phyloP scores from a whole-genome alignment of 768 basidiomycete genomes.

The Filobasidium floriforme region DNA sequence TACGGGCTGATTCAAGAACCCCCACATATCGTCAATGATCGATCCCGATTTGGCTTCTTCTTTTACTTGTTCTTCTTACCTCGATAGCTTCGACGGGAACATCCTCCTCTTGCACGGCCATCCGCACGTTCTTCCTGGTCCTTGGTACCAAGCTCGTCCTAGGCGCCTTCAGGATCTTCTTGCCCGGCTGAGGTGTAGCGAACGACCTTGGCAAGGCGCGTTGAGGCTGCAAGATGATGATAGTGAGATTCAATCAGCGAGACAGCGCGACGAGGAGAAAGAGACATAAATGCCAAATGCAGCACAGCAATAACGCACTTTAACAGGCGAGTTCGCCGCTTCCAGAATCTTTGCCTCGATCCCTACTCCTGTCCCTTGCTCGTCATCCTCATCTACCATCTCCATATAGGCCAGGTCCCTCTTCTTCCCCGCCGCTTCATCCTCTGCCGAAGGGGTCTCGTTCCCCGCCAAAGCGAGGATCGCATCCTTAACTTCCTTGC shows the following conservation, averaged over 20 bases:
- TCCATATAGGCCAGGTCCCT: constrained; percentile 34
- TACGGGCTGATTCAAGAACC: too few relatives aligned
- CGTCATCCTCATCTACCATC: constrained; percentile 27
- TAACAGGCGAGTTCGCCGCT: not conserved
- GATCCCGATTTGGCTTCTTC: too few relatives aligned
- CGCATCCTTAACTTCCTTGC: constrained; percentile 13
- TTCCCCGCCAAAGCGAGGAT: constrained; percentile 29
- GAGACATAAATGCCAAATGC: not conserved
- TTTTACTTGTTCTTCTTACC: too few relatives aligned
- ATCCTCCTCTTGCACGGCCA: not conserved
- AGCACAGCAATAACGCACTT: not conserved
- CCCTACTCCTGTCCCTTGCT: constrained; percentile 15
- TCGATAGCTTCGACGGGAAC: too few relatives aligned
- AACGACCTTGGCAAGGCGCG: constrained; percentile 1
- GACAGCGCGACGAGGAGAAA: not conserved
- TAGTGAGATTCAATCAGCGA: too few relatives aligned
- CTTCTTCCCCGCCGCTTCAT: constrained; percentile 8
- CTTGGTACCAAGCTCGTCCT: constrained; percentile 23
- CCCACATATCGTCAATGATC: too few relatives aligned
- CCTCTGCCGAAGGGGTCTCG: constrained; percentile 5
- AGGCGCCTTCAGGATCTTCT: constrained; percentile 10
- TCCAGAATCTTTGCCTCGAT: not conserved
- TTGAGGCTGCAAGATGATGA: not conserved
- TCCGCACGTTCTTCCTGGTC: constrained; percentile 16
- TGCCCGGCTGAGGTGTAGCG: constrained; percentile 20